Conservation (phyloP, 75 land plant species). For the Ceratopteris richardii region DNA sequence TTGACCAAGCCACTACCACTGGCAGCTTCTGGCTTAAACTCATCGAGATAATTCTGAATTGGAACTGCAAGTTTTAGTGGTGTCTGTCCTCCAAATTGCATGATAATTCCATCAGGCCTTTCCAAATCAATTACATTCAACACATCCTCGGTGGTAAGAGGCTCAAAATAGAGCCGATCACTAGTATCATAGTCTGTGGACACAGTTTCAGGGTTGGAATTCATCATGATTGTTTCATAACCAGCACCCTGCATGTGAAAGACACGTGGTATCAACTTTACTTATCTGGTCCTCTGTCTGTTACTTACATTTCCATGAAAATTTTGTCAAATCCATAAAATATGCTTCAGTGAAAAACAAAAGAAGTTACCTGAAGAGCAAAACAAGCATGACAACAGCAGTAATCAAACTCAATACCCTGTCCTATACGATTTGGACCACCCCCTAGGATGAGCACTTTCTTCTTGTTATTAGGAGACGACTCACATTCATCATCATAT, state of each 20-base stretch:
- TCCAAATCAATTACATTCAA: conserved; percentile 87
- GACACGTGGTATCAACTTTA: too few species aligned
- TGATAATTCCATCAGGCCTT: conserved; percentile 88
- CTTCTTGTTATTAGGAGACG: conserved; percentile 59
- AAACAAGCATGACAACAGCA: conserved; percentile 98
- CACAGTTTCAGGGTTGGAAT: conserved; percentile 98
- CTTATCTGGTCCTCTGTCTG: too few species aligned
- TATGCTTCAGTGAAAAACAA: too few species aligned
- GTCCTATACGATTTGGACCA: conserved; percentile 97
- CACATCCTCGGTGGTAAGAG: conserved; percentile 93
- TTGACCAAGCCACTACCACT: conserved; percentile 67
- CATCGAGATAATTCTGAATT: conserved; percentile 78
- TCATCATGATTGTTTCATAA: conserved; percentile 99
- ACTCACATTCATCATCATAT: conserved; percentile 94
- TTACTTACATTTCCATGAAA: too few species aligned
- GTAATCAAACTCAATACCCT: conserved; percentile 99
- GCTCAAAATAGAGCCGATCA: conserved; percentile 98
- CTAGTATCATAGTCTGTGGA: conserved; percentile 99
- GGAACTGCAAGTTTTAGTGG: conserved; percentile 91
- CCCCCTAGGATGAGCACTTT: conserved; percentile 98
- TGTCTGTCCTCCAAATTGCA: conserved; percentile 99
- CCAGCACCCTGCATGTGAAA: conserved; percentile 56
- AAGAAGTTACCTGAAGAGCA: conserved; percentile 59
- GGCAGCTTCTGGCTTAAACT: conserved; percentile 46
- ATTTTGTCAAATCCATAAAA: too few species aligned